phyloP scores from a whole-genome alignment of 2,329 filamentous ascomycete genomes.

The Juglanconis oblonga region DNA sequence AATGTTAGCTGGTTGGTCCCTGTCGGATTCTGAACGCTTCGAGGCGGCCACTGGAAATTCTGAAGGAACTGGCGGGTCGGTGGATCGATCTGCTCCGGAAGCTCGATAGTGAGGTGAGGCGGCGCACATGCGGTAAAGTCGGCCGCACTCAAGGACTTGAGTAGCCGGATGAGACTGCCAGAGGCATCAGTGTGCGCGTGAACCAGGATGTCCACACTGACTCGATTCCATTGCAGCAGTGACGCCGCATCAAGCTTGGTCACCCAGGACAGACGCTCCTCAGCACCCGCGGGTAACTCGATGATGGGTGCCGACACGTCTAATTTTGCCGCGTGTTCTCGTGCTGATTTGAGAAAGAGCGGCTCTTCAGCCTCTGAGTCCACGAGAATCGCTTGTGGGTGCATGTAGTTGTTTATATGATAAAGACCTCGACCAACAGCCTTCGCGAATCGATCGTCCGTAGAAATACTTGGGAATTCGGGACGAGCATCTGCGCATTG shows the following conservation, averaged over 20 bases:
- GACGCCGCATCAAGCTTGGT: constrained; percentile 60
- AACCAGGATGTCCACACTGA: constrained; percentile 78
- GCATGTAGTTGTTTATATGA: constrained; percentile 71
- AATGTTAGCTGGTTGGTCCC: constrained; percentile 61
- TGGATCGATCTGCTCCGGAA: constrained; percentile 68
- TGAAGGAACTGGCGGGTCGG: constrained; percentile 62
- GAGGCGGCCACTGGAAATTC: constrained; percentile 65
- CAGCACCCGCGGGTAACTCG: constrained; percentile 64
- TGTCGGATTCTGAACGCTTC: constrained; percentile 33
- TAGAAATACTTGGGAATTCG: constrained; percentile 68
- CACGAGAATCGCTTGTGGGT: constrained; percentile 72
- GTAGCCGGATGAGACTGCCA: constrained; percentile 71
- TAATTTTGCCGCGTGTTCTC: constrained; percentile 4
- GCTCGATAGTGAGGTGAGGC: constrained; percentile 80
- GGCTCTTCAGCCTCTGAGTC: constrained; percentile 67
- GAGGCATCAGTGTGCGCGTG: constrained; percentile 70
- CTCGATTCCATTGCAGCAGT: constrained; percentile 61
- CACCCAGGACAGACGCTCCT: constrained; percentile 71
- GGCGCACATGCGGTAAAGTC: constrained; percentile 69
- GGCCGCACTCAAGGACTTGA: constrained; percentile 71
- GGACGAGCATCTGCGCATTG: constrained; percentile 65
- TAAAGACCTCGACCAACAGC: constrained; percentile 63
- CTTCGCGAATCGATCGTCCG: constrained; percentile 65
- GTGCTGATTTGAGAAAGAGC: constrained; percentile 52
- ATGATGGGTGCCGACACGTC: constrained; percentile 53